A percentile compares a stretch with the other conserved stretches of the same genome.
phyloP scores from a whole-genome alignment of 1,284 basidiomycete species.

The Fomitopsis betulina region DNA sequence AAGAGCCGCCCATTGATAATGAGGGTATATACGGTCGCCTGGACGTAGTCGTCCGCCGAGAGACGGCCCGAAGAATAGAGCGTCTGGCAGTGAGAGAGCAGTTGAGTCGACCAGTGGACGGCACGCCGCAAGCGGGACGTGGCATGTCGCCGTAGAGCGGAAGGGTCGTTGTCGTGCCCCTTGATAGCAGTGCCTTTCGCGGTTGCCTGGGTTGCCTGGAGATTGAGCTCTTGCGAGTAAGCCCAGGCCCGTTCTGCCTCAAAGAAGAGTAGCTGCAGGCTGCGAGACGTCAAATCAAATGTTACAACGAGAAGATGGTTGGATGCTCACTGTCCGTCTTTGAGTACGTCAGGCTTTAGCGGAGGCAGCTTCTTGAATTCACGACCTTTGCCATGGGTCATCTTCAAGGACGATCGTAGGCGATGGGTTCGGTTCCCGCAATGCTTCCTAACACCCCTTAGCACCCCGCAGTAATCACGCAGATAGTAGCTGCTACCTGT shows the following conservation, averaged over 20 bases:
- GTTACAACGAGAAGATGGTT: neutral
- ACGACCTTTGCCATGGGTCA: constrained; percentile 86
- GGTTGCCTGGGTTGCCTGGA: constrained; percentile 47
- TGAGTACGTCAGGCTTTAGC: constrained; percentile 59
- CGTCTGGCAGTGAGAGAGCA: constrained; percentile 70
- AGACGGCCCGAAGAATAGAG: constrained; percentile 53
- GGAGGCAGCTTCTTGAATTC: constrained; percentile 82
- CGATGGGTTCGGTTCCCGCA: constrained; percentile 90
- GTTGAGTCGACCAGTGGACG: constrained; percentile 77
- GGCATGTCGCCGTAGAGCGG: constrained; percentile 65
- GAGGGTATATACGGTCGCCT: constrained; percentile 64
- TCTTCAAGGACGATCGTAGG: constrained; percentile 76
- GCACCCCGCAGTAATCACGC: neutral
- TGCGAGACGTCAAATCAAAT: constrained; percentile 24
- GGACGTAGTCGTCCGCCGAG: constrained; percentile 51
- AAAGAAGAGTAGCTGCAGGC: constrained; percentile 80
- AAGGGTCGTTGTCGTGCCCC: constrained; percentile 38
- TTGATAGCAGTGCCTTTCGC: constrained; percentile 29
- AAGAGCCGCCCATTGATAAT: constrained; percentile 75
- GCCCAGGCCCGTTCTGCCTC: constrained; percentile 93
- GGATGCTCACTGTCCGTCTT: constrained; percentile 73
- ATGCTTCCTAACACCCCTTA: constrained; percentile 59
- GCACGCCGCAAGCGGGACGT: constrained; percentile 82
- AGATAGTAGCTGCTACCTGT: constrained; percentile 48
- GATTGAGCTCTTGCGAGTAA: constrained; percentile 77